Base-by-base conservation (phyloP, 768 basidiomycete genomes). In the Tulasnella sp. region DNA sequence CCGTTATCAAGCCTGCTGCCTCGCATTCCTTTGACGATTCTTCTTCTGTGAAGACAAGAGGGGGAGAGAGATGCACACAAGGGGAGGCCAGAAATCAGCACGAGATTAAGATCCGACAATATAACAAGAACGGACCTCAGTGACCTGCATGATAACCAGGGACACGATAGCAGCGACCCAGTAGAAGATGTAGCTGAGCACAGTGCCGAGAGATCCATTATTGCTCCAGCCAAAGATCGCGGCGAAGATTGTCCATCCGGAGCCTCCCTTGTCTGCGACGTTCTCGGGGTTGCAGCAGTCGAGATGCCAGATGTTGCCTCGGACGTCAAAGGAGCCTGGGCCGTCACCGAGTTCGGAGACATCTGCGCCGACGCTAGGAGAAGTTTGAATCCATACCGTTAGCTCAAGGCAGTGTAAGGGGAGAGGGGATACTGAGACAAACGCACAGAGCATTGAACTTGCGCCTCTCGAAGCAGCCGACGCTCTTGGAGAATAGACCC, bases 161-260 rank as follows among this genome's bases (percentile, higher is more conserved):
- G 44, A 24, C 2, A 49, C 78, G 48, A 93, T 81, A 64, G 86
- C 87, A 11, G 83, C 80, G 62, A 96, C 63, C 93, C 93, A 97
- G 75, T 93, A 97, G 71, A 90, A 86, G 49, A 89, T 80, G 69
- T 97, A 98, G 0, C 83, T 74, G n/a, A 94, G 74, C 21, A 97
- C 77, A 1, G 84, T 79, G 11, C 93, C 91, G 60, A 84, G 79
- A 15, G 85, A 83, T 8, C 83, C 92, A 56, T 75, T 85, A 70
- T 93, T 92, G 63, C 81, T 81, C 92, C 91, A 93, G 2, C 90
- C 90, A 63, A 93, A 80, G 68, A 93, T 78, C 41, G 85, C 86
- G 52, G 79, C 78, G 72, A 97, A 94, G 64, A 97, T 79, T 12
- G 78, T 74, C 89, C 89, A 93, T 2, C 86, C 82, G 7, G 34